Base-by-base conservation (phyloP, 768 basidiomycete species). In the Russula abietina region DNA sequence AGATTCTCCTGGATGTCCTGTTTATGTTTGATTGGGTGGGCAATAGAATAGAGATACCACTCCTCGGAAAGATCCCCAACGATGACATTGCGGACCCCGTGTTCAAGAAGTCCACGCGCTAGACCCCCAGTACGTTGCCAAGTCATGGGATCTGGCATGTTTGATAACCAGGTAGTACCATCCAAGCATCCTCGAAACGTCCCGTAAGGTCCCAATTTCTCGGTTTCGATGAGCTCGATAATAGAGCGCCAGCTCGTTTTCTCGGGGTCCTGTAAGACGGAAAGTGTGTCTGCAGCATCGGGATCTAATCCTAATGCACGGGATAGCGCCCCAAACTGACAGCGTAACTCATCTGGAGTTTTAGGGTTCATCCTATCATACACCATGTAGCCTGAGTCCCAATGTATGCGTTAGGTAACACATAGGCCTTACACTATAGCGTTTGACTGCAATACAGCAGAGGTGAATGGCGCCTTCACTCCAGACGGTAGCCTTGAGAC, bases 31-130 rank as follows among this genome's bases (percentile, higher is more conserved):
- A 89, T 79, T 0, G 83, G 81, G 70, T 88, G 83, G 4, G 87
- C 82, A 66, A 89, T 84, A 16, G 86, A 81, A 67, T 89, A 90
- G 55, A 89, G 78, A 70, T 83, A 88, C 88, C 88, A 90, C 71
- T 91, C 88, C 67, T 90, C 87, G 17, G 75, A 78, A 55, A 89
- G 77, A 59, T 88, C 85, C 10, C 89, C 89, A n/a, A 86, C 73
- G 55, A 84, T 75, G 61, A 91, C 75, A 69, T 80, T 82, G 45
- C 75, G 78, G 50, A 89, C 77, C 2, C 89, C 88, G 22, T 81
- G 83, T 22, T 76, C 80, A 50, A 70, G 72, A 14, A 90, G 77
- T 1, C 76, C 79, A 11, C 72, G 72, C 0, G 85, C 85, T 57
- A 92, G 77, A 1, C 74, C 77, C 3, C 88, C 86, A 1, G 78